A percentile compares a stretch with the other conserved stretches of the same genome.
These are phyloP conservation scores for Russula olivacea DNA, from an alignment of 768 basidiomycete genomes.

Conservation along the genomic window DNA sequence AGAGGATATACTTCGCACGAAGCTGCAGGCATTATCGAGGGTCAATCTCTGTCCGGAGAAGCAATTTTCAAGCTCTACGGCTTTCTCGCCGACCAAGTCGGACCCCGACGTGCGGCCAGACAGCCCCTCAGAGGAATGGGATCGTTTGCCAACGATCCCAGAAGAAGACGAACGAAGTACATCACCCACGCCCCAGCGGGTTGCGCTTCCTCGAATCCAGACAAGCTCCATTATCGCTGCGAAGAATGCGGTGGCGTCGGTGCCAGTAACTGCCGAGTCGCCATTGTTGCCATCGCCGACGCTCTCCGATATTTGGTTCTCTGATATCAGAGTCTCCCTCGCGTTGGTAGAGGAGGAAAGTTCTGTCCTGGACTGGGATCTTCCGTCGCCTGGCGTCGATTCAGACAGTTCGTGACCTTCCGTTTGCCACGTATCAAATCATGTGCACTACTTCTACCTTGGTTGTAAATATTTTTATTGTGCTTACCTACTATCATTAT, in stretches of 20 bases:
- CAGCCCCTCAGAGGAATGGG: background rate
- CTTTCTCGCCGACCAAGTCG: background rate
- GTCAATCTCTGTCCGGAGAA: background rate
- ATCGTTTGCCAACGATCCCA: slow-evolving; percentile 2
- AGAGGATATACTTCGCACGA: slow-evolving; percentile 17
- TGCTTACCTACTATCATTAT: slow-evolving; percentile 22
- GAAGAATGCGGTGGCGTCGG: background rate
- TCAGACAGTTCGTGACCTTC: slow-evolving; percentile 4
- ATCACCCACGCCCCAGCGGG: background rate
- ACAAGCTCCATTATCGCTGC: background rate
- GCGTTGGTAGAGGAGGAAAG: slow-evolving; percentile 3
- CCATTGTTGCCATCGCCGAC: slow-evolving; percentile 16
- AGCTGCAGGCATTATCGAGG: slow-evolving; percentile 3
- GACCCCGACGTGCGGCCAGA: background rate
- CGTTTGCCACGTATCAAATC: background rate
- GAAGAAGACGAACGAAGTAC: slow-evolving; percentile 15
- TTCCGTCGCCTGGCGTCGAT: slow-evolving; percentile 16
- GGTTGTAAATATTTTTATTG: slow-evolving; percentile 13
- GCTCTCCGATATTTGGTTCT: slow-evolving; percentile 24
- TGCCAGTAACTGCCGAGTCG: background rate
- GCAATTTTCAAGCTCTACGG: background rate
- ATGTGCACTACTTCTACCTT: slow-evolving; percentile 1
- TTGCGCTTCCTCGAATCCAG: slow-evolving; percentile 6
- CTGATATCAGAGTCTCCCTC: slow-evolving; percentile 6
- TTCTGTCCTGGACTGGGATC: slow-evolving; percentile 19